Conservation (phyloP, 345 rosid genomes). For the Acer campestre region DNA sequence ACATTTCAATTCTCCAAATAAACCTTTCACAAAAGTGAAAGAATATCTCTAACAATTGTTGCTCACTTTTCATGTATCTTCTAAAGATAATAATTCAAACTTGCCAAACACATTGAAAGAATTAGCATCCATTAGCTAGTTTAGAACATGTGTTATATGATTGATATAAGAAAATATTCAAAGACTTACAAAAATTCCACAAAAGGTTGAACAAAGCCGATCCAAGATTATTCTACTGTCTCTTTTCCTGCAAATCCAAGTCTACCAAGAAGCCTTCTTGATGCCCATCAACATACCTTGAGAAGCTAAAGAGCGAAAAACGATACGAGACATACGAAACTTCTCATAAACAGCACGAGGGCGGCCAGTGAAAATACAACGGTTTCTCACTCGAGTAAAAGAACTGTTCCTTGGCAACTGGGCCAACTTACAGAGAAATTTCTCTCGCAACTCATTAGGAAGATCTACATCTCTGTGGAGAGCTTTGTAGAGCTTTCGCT, state of each 20-base stretch:
- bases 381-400: constrained; percentile 51
- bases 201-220: not conserved
- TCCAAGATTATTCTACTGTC: not conserved
- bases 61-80: not conserved
- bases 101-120: not conserved
- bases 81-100: not conserved
- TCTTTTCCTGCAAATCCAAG: not conserved
- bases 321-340: constrained; percentile 52
- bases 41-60: not conserved
- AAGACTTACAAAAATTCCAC: not conserved
- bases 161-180: too few relatives aligned
- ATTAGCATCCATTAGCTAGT: not conserved
- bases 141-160: not conserved
- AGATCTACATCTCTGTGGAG: constrained; percentile 52
- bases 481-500: constrained; percentile 57
- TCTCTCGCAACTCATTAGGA: constrained; percentile 55
- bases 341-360: constrained; percentile 47
- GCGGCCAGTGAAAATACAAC: constrained; percentile 62
- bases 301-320: constrained; percentile 40
- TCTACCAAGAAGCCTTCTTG: constrained; percentile 50
- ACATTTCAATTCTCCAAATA: not conserved
- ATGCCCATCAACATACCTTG: constrained; percentile 37
- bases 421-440: constrained; percentile 47
- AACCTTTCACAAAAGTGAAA: not conserved
- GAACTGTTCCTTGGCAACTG: constrained; percentile 68